Conservation (phyloP, 805 yeast genomes). For the Blastobotrys terrestris region DNA sequence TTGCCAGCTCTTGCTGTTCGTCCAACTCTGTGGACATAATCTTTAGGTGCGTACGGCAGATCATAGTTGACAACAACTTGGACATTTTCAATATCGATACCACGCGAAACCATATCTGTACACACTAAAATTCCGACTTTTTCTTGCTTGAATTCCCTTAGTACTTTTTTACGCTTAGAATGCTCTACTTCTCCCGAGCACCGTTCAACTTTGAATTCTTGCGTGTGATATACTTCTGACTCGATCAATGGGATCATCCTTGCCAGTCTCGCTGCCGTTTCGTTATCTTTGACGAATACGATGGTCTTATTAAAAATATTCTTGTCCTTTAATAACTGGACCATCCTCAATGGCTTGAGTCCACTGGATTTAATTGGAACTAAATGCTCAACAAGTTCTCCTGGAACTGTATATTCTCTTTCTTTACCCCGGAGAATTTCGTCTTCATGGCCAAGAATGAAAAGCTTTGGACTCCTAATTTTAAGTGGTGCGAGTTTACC, state of each 20-base stretch:
- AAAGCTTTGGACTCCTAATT: constrained; percentile 62
- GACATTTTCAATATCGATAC: constrained; percentile 72
- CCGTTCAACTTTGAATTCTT: constrained; percentile 21
- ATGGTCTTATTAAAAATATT: constrained; percentile 37
- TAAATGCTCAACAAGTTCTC: constrained; percentile 30
- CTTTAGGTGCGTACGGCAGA: constrained; percentile 79
- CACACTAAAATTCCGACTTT: constrained; percentile 50
- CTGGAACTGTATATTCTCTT: constrained; percentile 34
- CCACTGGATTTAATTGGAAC: constrained; percentile 27
- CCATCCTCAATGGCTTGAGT: constrained; percentile 68
- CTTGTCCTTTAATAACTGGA: constrained; percentile 42
- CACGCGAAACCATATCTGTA: constrained; percentile 94
- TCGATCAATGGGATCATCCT: constrained; percentile 47
- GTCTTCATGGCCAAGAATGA: constrained; percentile 57
- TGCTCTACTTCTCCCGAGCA: constrained; percentile 35
- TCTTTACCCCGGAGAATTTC: constrained; percentile 10
- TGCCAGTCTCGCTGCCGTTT: constrained; percentile 75
- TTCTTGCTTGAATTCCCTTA: constrained; percentile 54
- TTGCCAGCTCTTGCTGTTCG: constrained; percentile 94
- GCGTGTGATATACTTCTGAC: constrained; percentile 15
- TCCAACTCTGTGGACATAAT: constrained; percentile 93
- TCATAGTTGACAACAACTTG: constrained; percentile 84
- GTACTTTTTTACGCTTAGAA: constrained; percentile 46
- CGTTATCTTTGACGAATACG: constrained; percentile 75
- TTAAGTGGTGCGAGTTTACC: constrained; percentile 72